Evolutionary conservation across 495 filamentous ascomycete genomes (phyloP).

Genomic region (Penicillium paradoxum): DNA sequence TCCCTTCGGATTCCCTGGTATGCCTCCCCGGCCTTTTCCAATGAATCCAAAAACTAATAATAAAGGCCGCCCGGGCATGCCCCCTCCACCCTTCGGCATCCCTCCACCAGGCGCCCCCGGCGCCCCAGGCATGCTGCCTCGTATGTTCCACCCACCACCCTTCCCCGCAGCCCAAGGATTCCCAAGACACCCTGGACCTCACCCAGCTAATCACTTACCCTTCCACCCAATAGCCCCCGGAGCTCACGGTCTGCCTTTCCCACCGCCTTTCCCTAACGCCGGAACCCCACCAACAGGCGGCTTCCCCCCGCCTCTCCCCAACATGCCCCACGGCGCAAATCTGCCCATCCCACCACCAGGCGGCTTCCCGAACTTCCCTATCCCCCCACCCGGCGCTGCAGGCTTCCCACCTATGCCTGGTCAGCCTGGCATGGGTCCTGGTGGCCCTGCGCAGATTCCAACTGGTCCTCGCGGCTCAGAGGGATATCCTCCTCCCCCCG

Average conservation of each 20-base stretch:
- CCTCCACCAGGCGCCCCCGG: constrained; percentile 41
- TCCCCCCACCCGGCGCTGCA: constrained; percentile 32
- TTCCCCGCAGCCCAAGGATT: background rate
- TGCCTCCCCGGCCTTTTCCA: background rate
- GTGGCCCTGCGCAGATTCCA: constrained; percentile 14
- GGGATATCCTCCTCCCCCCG: constrained; percentile 27
- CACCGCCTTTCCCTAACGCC: constrained; percentile 46
- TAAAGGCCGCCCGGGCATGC: constrained; percentile 45
- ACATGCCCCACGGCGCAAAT: constrained; percentile 30
- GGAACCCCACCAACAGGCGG: constrained; percentile 33
- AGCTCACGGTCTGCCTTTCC: constrained; percentile 63
- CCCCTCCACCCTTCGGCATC: constrained; percentile 53
- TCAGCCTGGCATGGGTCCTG: constrained; percentile 15
- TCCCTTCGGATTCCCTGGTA: constrained; percentile 57
- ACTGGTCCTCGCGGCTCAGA: constrained; percentile 33
- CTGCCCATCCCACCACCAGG: constrained; percentile 63
- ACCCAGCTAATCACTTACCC: constrained; percentile 17
- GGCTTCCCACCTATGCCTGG: constrained; percentile 25
- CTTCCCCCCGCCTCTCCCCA: constrained; percentile 21
- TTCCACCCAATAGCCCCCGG: constrained; percentile 42
- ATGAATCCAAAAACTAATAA: constrained; percentile 14
- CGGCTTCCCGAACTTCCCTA: constrained; percentile 52
- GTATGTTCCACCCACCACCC: constrained; percentile 31
- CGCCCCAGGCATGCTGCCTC: constrained; percentile 42
- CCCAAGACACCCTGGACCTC: background rate